Conservation (phyloP, 2,329 filamentous ascomycete species). For the Pochonia chlamydosporia region DNA sequence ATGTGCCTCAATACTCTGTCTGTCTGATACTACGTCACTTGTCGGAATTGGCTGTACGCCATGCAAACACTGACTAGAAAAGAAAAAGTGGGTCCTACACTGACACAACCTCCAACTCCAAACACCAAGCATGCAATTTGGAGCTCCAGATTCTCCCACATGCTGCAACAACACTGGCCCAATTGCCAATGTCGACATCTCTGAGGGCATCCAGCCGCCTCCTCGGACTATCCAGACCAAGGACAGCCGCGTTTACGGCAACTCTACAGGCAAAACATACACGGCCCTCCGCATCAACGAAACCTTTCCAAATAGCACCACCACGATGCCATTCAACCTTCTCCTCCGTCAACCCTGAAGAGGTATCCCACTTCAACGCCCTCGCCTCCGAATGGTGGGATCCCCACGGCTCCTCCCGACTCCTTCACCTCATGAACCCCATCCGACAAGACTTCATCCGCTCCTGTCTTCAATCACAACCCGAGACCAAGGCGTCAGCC, state of each 20-base stretch:
- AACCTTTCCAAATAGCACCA: neutral
- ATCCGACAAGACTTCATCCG: constrained; percentile 89
- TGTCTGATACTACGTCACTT: too few species aligned
- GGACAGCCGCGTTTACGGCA: neutral
- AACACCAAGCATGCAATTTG: neutral
- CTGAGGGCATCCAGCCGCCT: constrained; percentile 2
- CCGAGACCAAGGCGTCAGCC: constrained; percentile 27
- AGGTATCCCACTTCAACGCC: constrained; percentile 90
- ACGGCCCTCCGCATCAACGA: neutral
- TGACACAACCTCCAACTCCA: too few species aligned
- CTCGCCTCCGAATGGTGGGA: constrained; percentile 98
- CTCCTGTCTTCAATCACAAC: constrained; percentile 55
- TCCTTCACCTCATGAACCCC: constrained; percentile 97
- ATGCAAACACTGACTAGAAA: too few species aligned
- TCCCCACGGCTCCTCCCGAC: constrained; percentile 81
- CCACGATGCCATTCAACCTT: constrained; percentile 24
- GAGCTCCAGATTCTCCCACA: neutral
- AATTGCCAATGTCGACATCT: neutral
- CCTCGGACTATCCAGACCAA: neutral
- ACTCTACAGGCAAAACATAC: neutral
- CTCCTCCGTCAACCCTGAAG: constrained; percentile 77
- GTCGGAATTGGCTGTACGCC: too few species aligned
- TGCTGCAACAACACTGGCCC: neutral
- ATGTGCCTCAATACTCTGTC: too few species aligned
- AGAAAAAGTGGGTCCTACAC: too few species aligned